Percentiles rank a stretch among this genome's conserved stretches.
Evolutionary conservation across 306 rosid genomes (phyloP).

Genomic region (Cicer pinnatifidum): DNA sequence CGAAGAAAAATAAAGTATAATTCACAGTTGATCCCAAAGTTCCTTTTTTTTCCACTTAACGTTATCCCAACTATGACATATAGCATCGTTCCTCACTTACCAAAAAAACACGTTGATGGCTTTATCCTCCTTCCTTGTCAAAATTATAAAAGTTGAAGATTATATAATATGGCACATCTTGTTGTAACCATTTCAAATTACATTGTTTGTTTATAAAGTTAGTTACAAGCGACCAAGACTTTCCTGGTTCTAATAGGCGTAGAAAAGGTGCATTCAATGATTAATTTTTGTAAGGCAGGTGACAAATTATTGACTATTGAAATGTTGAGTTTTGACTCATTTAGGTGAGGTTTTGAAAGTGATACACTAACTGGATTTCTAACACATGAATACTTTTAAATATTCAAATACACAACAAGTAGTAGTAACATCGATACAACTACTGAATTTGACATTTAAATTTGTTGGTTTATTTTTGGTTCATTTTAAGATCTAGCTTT

Average conservation of each 20-base stretch:
- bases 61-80: slow-evolving; percentile 38
- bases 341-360: not conserved
- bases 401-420: slow-evolving; percentile 2
- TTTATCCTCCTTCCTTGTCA: not conserved
- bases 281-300: not conserved
- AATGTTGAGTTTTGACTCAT: not conserved
- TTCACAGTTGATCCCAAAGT: not conserved
- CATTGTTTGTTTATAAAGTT: not conserved
- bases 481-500: no score
- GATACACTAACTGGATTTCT: not conserved
- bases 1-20: no score
- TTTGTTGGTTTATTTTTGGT: not conserved
- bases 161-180: not conserved
- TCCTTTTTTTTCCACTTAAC: not conserved
- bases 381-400: not conserved
- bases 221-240: not conserved
- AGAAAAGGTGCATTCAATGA: not conserved
- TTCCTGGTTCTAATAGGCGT: not conserved
- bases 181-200: not conserved
- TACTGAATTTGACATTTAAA: slow-evolving; percentile 8
- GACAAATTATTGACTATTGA: not conserved
- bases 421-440: not conserved
- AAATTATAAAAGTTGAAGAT: not conserved
- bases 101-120: slow-evolving; percentile 5
- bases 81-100: slow-evolving; percentile 4